phyloP scores from a whole-genome alignment of 2,329 filamentous ascomycete species.

The Talaromyces atroroseus region DNA sequence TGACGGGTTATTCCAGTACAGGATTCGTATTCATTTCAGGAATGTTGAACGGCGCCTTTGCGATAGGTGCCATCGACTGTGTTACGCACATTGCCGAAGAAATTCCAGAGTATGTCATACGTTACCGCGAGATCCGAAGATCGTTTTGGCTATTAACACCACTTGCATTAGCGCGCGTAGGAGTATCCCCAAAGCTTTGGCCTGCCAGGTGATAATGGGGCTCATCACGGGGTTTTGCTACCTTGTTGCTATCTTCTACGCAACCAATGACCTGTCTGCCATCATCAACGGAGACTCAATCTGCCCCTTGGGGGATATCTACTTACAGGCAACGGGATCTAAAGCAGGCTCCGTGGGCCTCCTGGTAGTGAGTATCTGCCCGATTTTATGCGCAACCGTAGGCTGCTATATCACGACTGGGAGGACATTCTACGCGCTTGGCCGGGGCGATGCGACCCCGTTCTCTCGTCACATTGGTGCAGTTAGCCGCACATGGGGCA shows the following conservation, averaged over 20 bases:
- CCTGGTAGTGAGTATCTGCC: constrained; percentile 33
- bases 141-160: too few species aligned
- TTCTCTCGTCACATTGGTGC: neutral
- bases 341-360: constrained; percentile 47
- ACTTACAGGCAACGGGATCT: constrained; percentile 51
- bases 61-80: constrained; percentile 44
- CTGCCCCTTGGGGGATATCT: constrained; percentile 62
- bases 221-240: constrained; percentile 47
- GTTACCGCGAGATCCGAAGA: constrained; percentile 11
- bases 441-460: neutral
- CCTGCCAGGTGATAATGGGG: constrained; percentile 42
- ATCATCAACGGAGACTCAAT: constrained; percentile 30
- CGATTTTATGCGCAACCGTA: too few species aligned
- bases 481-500: too few species aligned
- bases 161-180: too few species aligned
- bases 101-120: constrained; percentile 42
- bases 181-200: constrained; percentile 20
- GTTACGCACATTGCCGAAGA: constrained; percentile 49
- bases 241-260: constrained; percentile 48
- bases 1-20: constrained; percentile 48
- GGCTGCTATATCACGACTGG: too few species aligned
- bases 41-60: constrained; percentile 45
- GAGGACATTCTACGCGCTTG: too few species aligned
- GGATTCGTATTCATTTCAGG: constrained; percentile 48
- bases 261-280: constrained; percentile 42